phyloP scores from a whole-genome alignment of 2,329 filamentous ascomycete species.

The Fusarium sp. region DNA sequence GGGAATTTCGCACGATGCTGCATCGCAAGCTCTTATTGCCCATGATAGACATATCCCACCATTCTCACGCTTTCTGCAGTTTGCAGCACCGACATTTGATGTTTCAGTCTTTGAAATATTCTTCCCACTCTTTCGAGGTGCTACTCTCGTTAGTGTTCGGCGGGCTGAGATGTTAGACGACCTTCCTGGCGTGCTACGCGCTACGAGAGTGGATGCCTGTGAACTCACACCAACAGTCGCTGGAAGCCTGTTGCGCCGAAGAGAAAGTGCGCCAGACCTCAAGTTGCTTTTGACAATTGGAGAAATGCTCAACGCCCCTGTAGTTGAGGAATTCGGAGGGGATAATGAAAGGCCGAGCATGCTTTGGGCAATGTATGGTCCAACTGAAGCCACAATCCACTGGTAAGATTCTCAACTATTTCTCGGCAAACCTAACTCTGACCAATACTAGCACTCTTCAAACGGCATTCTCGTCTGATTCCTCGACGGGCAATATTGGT shows the following conservation, averaged over 20 bases:
- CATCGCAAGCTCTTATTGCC: slow-evolving; percentile 82
- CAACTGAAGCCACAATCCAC: slow-evolving; percentile 91
- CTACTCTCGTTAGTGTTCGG: slow-evolving; percentile 76
- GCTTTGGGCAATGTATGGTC: slow-evolving; percentile 93
- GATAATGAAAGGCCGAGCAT: slow-evolving; percentile 64
- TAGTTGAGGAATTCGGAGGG: slow-evolving; percentile 83
- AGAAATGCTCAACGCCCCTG: slow-evolving; percentile 84
- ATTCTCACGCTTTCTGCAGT: slow-evolving; percentile 87
- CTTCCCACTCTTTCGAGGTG: slow-evolving; percentile 80
- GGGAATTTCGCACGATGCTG: slow-evolving; percentile 80
- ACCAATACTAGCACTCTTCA: slow-evolving; percentile 69
- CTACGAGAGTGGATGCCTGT: slow-evolving; percentile 79
- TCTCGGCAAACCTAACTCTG: not conserved
- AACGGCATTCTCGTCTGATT: slow-evolving; percentile 64
- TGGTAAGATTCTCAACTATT: slow-evolving; percentile 58
- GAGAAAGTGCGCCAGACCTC: slow-evolving; percentile 72
- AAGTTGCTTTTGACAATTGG: slow-evolving; percentile 85
- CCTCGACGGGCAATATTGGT: slow-evolving; percentile 76
- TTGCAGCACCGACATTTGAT: slow-evolving; percentile 92
- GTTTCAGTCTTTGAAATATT: slow-evolving; percentile 96
- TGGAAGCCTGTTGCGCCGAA: slow-evolving; percentile 75
- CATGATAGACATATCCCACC: slow-evolving; percentile 80
- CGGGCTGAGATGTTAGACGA: slow-evolving; percentile 78
- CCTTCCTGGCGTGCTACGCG: slow-evolving; percentile 72
- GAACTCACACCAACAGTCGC: slow-evolving; percentile 92